Percentiles rank a stretch among this genome's conserved stretches.
These are phyloP conservation scores for Russula abietina DNA, from an alignment of 768 basidiomycete genomes.

Conservation along the genomic window DNA sequence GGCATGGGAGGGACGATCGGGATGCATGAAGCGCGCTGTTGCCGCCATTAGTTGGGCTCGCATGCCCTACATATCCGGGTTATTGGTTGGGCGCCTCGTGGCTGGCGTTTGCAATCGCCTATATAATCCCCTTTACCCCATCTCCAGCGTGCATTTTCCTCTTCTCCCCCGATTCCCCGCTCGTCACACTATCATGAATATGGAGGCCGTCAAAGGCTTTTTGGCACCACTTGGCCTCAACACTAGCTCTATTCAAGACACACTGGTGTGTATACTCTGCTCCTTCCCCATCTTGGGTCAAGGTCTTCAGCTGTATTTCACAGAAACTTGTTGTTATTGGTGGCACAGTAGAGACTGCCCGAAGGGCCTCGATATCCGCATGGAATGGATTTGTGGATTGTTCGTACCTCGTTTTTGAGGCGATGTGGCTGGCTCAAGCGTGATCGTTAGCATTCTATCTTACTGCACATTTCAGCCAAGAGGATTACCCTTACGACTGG, in stretches of 20 bases:
- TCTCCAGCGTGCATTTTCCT: slow-evolving; percentile 9
- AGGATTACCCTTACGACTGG: slow-evolving; percentile 88
- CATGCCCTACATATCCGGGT: neutral
- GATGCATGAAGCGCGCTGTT: neutral
- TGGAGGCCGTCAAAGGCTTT: slow-evolving; percentile 68
- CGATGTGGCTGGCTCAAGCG: slow-evolving; percentile 18
- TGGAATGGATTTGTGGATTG: slow-evolving; percentile 91
- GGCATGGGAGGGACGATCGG: slow-evolving; percentile 18
- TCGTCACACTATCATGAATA: slow-evolving; percentile 29
- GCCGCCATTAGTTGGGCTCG: neutral
- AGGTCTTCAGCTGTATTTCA: slow-evolving; percentile 1
- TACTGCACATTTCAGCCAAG: slow-evolving; percentile 87
- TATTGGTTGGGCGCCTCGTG: slow-evolving; percentile 16
- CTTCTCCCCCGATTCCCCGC: slow-evolving; percentile 20
- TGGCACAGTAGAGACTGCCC: slow-evolving; percentile 80
- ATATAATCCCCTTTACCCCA: slow-evolving; percentile 24
- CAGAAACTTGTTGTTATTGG: slow-evolving; percentile 89
- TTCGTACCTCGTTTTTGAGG: slow-evolving; percentile 33
- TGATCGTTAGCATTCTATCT: slow-evolving; percentile 65
- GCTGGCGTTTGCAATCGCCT: neutral
- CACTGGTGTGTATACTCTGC: slow-evolving; percentile 46
- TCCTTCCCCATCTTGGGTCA: neutral
- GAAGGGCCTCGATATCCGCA: slow-evolving; percentile 72
- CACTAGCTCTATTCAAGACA: slow-evolving; percentile 69
- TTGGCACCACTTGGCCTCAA: slow-evolving; percentile 63